Evolutionary conservation across 306 rosid genomes (phyloP), one percentile per base, ranked within the genome.

Genomic region (Castanospermum australe): DNA sequence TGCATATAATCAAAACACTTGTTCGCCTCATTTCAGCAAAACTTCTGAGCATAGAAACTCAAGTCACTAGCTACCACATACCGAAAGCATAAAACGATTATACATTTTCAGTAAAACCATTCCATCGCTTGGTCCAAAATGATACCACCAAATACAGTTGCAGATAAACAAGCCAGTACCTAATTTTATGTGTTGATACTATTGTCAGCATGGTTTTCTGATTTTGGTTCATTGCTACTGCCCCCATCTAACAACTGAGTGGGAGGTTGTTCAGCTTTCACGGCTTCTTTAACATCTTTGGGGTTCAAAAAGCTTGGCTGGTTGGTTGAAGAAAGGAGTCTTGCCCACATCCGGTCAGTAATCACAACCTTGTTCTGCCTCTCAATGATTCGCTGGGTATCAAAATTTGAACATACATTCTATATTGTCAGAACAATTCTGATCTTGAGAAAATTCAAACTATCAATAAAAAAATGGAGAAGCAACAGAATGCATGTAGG

Each of bases 261-360:
- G 6, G 80, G 74, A 65, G 82, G 66, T 48, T 67, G 80, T 70
- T 81, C 86, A 8, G 63, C 72, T 75, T 91, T 74, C 83, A 56
- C 75, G 62, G 69, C 80, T 79, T 81, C 90, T 36, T 15, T 44
- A 55, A 69, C 71, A 20, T 85, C 83, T 85, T 70, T 88, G 67
- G 73, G 73, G 65, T 48, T 59, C 87, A 82, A 39, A 88, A 93
- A 93, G 75, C 98, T 91, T 48, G 91, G 91, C 81, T 88, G 91
- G 86, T 83, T 85, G 71, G 91, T 88, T 5, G 91, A 88, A 73
- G 91, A 86, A 81, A 88, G 89, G 39, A 88, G 79, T 66, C 91
- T 82, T 32, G 97, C 98, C 97, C 97, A 93, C 98, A 93, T 93
- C 87, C 98, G 87, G 73, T 93, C 98, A 0, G 94, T 93, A 59